Evolutionary conservation across 176 grass and related monocot genomes (phyloP).

Genomic region (Oryza longistaminata): DNA sequence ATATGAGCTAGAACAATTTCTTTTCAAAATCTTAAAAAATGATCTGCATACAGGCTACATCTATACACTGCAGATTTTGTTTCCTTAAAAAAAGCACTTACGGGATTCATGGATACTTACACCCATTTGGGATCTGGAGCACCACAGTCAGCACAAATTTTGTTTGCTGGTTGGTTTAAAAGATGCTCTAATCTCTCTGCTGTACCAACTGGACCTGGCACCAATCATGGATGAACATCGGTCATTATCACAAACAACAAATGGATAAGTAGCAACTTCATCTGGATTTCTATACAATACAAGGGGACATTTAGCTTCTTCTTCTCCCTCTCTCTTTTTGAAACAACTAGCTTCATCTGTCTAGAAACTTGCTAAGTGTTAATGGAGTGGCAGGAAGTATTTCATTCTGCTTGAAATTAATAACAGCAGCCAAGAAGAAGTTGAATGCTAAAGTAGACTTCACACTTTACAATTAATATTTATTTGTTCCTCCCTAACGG

Average conservation of each 20-base stretch:
- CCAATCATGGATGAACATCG: conserved; percentile 7
- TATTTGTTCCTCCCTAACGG: background rate
- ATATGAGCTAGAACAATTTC: background rate
- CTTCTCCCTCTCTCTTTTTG: background rate
- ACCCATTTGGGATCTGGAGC: conserved; percentile 94
- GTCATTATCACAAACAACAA: conserved; percentile 6
- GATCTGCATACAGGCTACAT: background rate
- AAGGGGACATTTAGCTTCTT: background rate
- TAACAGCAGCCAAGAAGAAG: background rate
- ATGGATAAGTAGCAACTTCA: conserved; percentile 13
- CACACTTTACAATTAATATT: background rate
- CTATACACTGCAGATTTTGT: background rate
- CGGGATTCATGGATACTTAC: conserved; percentile 57
- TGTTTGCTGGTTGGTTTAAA: conserved; percentile 69
- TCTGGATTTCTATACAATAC: background rate
- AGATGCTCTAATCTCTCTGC: conserved; percentile 63
- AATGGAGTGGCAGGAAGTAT: background rate
- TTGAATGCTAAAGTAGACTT: background rate
- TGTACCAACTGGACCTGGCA: conserved; percentile 36
- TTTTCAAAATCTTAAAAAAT: background rate
- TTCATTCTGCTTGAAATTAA: background rate
- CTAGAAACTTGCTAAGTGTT: conserved; percentile 10
- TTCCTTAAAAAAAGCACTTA: background rate
- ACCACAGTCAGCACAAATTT: conserved; percentile 75
- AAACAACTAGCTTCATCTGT: background rate